These are phyloP conservation scores for Trichosporon sp. DNA, from an alignment of 1,284 basidiomycete species.

Conservation along the genomic window DNA sequence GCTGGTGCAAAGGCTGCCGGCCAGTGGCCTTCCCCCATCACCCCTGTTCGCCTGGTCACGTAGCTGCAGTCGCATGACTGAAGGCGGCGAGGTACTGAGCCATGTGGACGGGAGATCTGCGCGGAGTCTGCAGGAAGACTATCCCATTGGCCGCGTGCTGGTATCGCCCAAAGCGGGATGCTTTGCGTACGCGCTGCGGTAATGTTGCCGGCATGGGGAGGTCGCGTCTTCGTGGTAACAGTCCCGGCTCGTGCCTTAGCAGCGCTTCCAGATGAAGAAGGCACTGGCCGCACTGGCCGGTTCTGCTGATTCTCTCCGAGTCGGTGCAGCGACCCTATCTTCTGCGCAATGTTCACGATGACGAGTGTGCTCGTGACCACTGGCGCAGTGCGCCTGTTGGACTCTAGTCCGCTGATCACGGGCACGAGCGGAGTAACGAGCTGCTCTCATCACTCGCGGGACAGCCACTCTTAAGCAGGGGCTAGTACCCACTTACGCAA, in stretches of 20 bases:
- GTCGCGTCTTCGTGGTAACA: neutral
- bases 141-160: neutral
- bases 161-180: neutral
- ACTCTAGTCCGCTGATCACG: neutral
- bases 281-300: neutral
- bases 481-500: neutral
- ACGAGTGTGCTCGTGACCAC: too few species aligned
- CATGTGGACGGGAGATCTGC: neutral
- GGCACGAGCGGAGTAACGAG: too few species aligned
- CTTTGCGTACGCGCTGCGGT: neutral
- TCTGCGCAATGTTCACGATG: too few species aligned
- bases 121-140: too few species aligned
- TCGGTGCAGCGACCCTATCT: too few species aligned
- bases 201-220: neutral
- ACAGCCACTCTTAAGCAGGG: too few species aligned
- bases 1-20: neutral
- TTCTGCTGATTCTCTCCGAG: neutral
- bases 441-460: too few species aligned
- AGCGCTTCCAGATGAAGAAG: neutral
- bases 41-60: too few species aligned
- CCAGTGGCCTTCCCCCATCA: neutral
- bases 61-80: neutral
- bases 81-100: neutral
- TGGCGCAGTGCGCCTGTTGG: neutral
- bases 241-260: neutral